phyloP scores from a whole-genome alignment of 1,139 yeast species.

The Hemisphaericaspora xylofermentans region DNA sequence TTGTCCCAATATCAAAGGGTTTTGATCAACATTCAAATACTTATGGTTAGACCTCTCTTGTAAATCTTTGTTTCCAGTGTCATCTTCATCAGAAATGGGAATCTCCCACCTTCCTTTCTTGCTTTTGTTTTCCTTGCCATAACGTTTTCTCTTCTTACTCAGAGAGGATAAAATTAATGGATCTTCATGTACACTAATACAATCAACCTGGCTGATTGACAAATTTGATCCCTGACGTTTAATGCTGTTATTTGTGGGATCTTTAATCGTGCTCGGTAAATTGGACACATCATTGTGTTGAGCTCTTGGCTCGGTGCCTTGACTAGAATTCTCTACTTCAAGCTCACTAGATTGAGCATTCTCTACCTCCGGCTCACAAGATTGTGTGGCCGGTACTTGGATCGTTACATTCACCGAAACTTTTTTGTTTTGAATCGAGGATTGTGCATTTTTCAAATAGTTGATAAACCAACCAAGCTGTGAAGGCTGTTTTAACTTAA shows the following conservation, averaged over 20 bases:
- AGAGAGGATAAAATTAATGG: neutral
- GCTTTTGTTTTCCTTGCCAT: neutral
- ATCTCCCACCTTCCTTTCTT: neutral
- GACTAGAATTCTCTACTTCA: neutral
- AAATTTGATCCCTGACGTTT: neutral
- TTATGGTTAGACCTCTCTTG: too few relatives aligned
- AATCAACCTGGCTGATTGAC: neutral
- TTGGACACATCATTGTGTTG: too few relatives aligned
- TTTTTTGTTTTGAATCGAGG: slow-evolving; percentile 2
- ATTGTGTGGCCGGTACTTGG: slow-evolving; percentile 6
- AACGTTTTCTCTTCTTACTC: neutral
- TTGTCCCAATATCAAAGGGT: too few relatives aligned
- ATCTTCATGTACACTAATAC: neutral
- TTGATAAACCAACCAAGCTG: slow-evolving; percentile 12
- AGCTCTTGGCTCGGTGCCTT: too few relatives aligned
- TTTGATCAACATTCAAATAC: too few relatives aligned
- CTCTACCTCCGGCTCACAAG: too few relatives aligned
- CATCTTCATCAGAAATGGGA: neutral
- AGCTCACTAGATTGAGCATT: neutral
- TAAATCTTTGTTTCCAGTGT: too few relatives aligned
- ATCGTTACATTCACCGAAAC: slow-evolving; percentile 5
- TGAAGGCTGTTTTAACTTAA: slow-evolving; percentile 6
- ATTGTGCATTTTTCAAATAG: slow-evolving; percentile 7
- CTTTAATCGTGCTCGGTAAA: too few relatives aligned
- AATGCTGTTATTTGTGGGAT: too few relatives aligned